phyloP scores from a whole-genome alignment of 257 asterid species.

The Misopates orontium region DNA sequence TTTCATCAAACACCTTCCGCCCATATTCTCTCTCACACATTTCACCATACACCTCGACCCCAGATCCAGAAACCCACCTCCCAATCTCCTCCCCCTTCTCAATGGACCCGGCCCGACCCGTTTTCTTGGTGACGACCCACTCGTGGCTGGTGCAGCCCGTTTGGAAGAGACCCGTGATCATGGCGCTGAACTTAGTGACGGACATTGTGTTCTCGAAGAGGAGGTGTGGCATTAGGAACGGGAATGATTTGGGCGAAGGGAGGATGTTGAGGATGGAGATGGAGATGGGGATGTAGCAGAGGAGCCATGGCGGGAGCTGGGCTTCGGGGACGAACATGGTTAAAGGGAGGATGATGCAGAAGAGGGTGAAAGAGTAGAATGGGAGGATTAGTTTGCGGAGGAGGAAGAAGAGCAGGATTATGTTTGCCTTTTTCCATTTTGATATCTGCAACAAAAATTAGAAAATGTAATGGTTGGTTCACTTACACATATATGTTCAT shows the following conservation, averaged over 20 bases:
- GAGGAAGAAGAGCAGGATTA: slow-evolving; percentile 87
- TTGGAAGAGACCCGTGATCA: slow-evolving; percentile 88
- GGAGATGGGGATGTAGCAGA: slow-evolving; percentile 77
- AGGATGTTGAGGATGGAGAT: slow-evolving; percentile 81
- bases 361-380: slow-evolving; percentile 87
- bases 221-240: slow-evolving; percentile 88
- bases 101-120: slow-evolving; percentile 63
- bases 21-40: slow-evolving; percentile 46
- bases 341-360: slow-evolving; percentile 85
- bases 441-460: slow-evolving; percentile 58
- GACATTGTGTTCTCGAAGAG: slow-evolving; percentile 97
- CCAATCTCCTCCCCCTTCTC: slow-evolving; percentile 64
- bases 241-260: slow-evolving; percentile 84
- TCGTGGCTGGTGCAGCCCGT: slow-evolving; percentile 88
- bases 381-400: slow-evolving; percentile 86
- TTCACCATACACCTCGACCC: slow-evolving; percentile 67
- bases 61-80: slow-evolving; percentile 81
- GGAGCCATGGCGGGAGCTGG: slow-evolving; percentile 80
- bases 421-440: slow-evolving; percentile 71
- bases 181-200: slow-evolving; percentile 91
- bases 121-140: slow-evolving; percentile 93
- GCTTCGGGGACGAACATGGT: slow-evolving; percentile 97
- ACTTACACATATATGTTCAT: too few species aligned
- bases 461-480: too few species aligned
- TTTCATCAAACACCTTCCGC: too few species aligned